Evolutionary conservation across 805 yeast species (phyloP).

Genomic region (Kodamaea kaohsiungensis): DNA sequence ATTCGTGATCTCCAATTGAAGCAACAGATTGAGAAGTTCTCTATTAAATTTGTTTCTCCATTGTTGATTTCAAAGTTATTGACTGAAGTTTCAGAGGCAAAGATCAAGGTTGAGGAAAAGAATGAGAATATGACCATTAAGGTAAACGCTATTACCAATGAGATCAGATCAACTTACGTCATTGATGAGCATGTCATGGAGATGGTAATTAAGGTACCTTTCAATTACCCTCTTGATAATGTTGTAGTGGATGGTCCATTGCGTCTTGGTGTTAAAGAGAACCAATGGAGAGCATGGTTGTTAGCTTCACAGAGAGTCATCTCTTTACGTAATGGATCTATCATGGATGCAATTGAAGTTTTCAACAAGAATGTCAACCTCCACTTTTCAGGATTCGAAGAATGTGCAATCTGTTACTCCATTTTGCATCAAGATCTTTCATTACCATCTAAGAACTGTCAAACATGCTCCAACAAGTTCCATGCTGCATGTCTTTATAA

Average conservation of each 20-base stretch:
- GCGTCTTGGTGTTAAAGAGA: conserved; percentile 86
- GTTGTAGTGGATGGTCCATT: conserved; percentile 76
- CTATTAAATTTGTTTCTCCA: conserved; percentile 64
- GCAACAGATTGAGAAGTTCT: conserved; percentile 59
- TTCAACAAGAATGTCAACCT: conserved; percentile 74
- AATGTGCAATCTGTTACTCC: conserved; percentile 96
- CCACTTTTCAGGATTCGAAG: conserved; percentile 92
- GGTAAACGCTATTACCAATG: conserved; percentile 60
- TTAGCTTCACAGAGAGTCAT: conserved; percentile 85
- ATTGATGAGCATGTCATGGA: conserved; percentile 90
- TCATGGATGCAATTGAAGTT: conserved; percentile 64
- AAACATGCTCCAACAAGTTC: conserved; percentile 90
- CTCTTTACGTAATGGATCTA: conserved; percentile 70
- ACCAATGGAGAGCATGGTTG: conserved; percentile 94
- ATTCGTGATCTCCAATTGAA: conserved; percentile 69
- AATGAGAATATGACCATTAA: conserved; percentile 58
- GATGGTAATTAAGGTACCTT: conserved; percentile 72
- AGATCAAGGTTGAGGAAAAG: conserved; percentile 28
- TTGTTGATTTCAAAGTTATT: conserved; percentile 59
- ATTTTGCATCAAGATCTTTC: conserved; percentile 88
- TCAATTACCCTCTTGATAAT: conserved; percentile 73
- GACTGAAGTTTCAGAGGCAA: conserved; percentile 45
- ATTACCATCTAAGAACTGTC: conserved; percentile 83
- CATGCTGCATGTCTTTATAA: conserved; percentile 95
- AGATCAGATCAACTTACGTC: conserved; percentile 68